Evolutionary conservation across 164 flowering plant species (phyloP), one percentile per base, ranked within the genome.

Genomic region (Buxus sempervirens): DNA sequence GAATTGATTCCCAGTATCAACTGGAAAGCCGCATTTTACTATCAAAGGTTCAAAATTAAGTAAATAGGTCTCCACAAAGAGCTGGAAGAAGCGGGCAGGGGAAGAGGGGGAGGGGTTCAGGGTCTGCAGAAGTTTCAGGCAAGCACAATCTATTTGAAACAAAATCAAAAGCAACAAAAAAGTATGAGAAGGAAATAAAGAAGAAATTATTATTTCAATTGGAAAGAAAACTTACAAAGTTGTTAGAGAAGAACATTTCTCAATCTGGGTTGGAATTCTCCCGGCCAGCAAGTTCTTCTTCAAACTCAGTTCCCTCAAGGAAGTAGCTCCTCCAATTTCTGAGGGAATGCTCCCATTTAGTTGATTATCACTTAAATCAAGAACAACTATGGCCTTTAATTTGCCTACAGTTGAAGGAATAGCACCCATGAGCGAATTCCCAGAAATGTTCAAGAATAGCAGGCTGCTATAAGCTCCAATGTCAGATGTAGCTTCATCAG

Each of bases 301-400:
- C 65, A 91, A 77, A 61, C 82, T 84, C 73, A 94, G 77, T 24
- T 87, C 91, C 79, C 74, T 83, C 71, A 94, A 57, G 36, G 87
- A 81, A 70, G 70, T 59, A 20, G 87, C 92, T 59, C 81, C 82
- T 42, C 96, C 93, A 45, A 91, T 84, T 67, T 85, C 88, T 42
- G 60, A 53, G 26, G 96, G 98, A 69, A 95, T 88, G 75, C 82
- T 86, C 60, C 93, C 98, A 74, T 78, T 81, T 0, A 96, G 83
- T 71, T 27, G 66, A 74, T 96, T 96, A 60, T 70, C 59, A 76
- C 96, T 89, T 70, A 90, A 73, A 81, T 93, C 98, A 68, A 96
- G 78, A 72, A 78, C 81, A 63, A n/a, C 56, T 55, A 84, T 64
- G 23, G 71, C 67, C 76, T 83, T 89, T 76, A 95, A 68, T 15